These are phyloP conservation scores for Thermoascus crustaceus DNA, from an alignment of 2,329 filamentous ascomycete genomes.

Conservation along the genomic window DNA sequence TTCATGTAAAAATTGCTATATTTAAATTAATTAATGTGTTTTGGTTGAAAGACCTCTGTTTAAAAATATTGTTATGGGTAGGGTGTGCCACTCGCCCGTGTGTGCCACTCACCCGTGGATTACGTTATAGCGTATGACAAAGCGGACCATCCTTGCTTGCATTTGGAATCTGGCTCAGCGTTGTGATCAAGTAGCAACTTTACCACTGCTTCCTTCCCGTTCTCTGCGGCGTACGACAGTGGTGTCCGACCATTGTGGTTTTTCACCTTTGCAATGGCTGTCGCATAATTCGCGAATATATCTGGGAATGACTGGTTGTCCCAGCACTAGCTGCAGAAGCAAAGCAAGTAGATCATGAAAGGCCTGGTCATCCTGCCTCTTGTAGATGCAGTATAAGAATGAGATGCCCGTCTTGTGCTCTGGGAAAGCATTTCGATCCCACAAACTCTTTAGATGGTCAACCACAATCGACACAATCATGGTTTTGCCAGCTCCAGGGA, in stretches of 20 bases:
- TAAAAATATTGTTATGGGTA: not conserved
- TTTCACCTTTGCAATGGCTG: no score
- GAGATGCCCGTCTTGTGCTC: no score
- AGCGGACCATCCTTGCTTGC: not conserved
- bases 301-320: no score
- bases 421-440: no score
- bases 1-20: not conserved
- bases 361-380: no score
- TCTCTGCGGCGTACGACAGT: constrained; percentile 5
- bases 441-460: no score
- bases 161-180: constrained; percentile 4
- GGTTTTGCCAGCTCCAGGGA: no score
- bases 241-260: constrained; percentile 3
- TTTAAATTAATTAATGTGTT: not conserved
- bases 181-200: constrained; percentile 6
- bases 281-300: no score
- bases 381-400: no score
- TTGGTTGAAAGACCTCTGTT: not conserved
- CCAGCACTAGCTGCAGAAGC: no score
- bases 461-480: no score
- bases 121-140: constrained; percentile 1
- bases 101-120: not conserved
- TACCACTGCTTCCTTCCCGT: constrained; percentile 4
- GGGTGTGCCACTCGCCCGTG: not conserved
- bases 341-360: no score